Evolutionary conservation across 768 basidiomycete genomes (phyloP).

Genomic region (Cyathus striatus): DNA sequence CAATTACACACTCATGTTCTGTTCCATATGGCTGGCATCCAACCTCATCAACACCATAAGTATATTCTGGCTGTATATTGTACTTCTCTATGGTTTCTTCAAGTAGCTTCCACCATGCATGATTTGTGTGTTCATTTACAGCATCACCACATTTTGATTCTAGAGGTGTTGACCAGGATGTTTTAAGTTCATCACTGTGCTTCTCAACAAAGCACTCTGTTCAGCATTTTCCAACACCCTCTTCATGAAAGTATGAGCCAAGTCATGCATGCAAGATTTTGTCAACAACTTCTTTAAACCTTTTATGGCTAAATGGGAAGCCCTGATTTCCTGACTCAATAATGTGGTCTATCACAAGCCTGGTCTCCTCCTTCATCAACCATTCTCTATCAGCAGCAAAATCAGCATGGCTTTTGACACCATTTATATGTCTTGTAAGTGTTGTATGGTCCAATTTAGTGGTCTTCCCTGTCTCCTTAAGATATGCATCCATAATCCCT

Average conservation of each 20-base stretch:
- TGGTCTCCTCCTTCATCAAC: neutral
- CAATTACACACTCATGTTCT: neutral
- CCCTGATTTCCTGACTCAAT: constrained; percentile 5
- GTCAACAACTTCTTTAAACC: constrained; percentile 18
- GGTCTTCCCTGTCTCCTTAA: neutral
- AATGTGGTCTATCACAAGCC: neutral
- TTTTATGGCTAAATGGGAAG: constrained; percentile 17
- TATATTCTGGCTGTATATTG: neutral
- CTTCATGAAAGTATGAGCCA: neutral
- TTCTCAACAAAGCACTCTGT: neutral
- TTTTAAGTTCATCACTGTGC: constrained; percentile 2
- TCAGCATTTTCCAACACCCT: neutral
- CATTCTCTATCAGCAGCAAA: neutral
- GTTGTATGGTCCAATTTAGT: neutral
- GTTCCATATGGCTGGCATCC: neutral
- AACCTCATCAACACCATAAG: neutral
- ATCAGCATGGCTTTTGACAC: neutral
- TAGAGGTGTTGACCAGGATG: neutral
- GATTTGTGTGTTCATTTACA: constrained; percentile 21
- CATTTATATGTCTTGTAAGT: neutral
- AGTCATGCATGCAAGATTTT: constrained; percentile 10
- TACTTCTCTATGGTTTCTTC: neutral
- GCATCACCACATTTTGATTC: constrained; percentile 14
- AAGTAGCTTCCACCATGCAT: constrained; percentile 18
- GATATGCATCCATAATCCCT: too few species aligned